Conservation (phyloP, 83 land plant genomes). For the Picea abies region DNA sequence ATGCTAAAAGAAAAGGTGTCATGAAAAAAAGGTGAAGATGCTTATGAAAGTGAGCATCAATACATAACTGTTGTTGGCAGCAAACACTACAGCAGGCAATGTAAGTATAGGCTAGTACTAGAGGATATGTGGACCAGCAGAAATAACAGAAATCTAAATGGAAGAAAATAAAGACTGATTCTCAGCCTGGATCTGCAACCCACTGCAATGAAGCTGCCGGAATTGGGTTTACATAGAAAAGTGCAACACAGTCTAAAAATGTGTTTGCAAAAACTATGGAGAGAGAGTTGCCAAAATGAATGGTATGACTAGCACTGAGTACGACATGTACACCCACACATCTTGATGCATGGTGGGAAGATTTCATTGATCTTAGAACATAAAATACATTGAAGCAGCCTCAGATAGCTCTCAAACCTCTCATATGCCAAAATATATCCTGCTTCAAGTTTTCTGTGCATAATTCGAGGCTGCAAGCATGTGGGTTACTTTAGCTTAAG, state of each 20-base stretch:
- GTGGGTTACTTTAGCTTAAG: background rate
- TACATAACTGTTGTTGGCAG: no score
- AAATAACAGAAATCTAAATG: no score
- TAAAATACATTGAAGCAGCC: conserved; percentile 17
- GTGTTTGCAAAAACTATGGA: conserved; percentile 1
- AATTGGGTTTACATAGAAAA: background rate
- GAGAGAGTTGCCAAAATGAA: conserved; percentile 15
- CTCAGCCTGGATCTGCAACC: conserved; percentile 10
- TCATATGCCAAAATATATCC: conserved; percentile 7
- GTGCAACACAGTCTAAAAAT: background rate
- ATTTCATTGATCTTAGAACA: conserved; percentile 7
- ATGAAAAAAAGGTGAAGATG: no score
- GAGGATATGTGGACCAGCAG: no score
- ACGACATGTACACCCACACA: conserved; percentile 19
- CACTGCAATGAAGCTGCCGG: background rate
- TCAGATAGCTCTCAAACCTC: conserved; percentile 12
- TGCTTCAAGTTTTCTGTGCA: conserved; percentile 13
- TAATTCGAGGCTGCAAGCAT: conserved; percentile 4
- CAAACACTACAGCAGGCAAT: no score
- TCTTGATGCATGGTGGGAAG: conserved; percentile 18
- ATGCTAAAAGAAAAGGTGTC: no score
- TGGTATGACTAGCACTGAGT: background rate
- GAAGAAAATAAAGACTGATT: background rate
- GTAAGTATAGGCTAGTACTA: no score
- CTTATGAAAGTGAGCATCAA: no score